phyloP scores from a whole-genome alignment of 495 filamentous ascomycete genomes.

The Daldinia loculata region DNA sequence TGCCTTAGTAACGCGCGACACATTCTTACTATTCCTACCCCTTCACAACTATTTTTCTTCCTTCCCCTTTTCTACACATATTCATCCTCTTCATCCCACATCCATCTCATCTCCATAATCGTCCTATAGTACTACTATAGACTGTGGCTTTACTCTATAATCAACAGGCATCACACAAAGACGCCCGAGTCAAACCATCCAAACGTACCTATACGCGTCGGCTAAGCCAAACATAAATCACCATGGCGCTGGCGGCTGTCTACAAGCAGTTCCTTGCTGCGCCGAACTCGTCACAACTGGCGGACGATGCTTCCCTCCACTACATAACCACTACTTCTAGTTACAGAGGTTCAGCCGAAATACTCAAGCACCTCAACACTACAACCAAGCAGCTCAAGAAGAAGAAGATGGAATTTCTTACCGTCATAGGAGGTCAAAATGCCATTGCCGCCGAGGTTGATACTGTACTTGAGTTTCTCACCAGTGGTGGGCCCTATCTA shows the following conservation, averaged over 20 bases:
- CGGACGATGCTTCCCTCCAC: constrained; percentile 77
- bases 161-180: constrained; percentile 10
- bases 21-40: constrained; percentile 13
- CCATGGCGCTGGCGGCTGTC: constrained; percentile 70
- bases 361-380: constrained; percentile 78
- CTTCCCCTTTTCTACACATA: constrained; percentile 14
- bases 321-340: constrained; percentile 92
- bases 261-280: constrained; percentile 83
- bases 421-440: constrained; percentile 72
- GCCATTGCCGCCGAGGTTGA: constrained; percentile 79
- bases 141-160: not conserved
- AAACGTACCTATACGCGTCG: constrained; percentile 12
- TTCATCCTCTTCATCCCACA: not conserved
- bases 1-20: constrained; percentile 28
- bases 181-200: constrained; percentile 3
- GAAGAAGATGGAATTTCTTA: constrained; percentile 77
- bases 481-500: constrained; percentile 85
- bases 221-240: constrained; percentile 24
- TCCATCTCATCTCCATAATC: not conserved
- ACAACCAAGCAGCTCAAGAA: constrained; percentile 76
- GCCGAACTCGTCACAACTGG: constrained; percentile 71
- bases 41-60: not conserved
- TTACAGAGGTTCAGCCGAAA: constrained; percentile 70
- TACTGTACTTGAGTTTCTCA: constrained; percentile 81
- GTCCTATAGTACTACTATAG: not conserved